Base-by-base conservation (phyloP, 352 stramenopile genomes). In the Phytophthora crassamura region DNA sequence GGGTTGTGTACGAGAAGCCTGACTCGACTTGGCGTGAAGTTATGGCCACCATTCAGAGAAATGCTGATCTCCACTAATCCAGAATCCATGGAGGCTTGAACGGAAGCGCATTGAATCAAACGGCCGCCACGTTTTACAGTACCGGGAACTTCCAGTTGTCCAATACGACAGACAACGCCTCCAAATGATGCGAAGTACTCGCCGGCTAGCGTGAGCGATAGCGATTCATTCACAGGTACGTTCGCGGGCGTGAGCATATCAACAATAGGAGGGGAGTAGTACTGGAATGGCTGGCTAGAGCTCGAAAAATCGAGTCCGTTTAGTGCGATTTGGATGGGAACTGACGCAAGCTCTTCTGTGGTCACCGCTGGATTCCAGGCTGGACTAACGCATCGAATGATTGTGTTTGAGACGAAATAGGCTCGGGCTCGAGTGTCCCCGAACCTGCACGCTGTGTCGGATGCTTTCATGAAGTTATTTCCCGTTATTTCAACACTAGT, bases 1-100 rank as follows among this genome's bases (percentile, higher is more conserved):
- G 55, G 59, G 2, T 53, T 35, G 22, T 78, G 67, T 2, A 82
- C 32, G 1, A 74, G 4, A 15, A 82, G 38, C 3, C 34, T 51
- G 1, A 39, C 12, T 25, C 33, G 18, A 41, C 38, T 69, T 12
- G 11, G 51, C 14, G 74, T 64, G 35, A 74, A 84, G 43, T 84
- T 73, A 33, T 65, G 46, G 4, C 75, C 71, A 2, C 62, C 57
- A 61, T 84, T 84, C 14, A 84, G 41, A 30, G 76, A 82, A 36
- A 82, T 30, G 34, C 57, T 51, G 6, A 82, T 47, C n/a, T 62
- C 53, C 7, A 69, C 16, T 6, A 65, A 35, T 3, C 66, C 48
- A 6, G 49, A 15, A 1, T 2, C n/a, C 7, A 61, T 42, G 1
- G 38, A 18, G 7, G 47, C 38, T 3, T 32, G 33, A 12, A 50